Conservation (phyloP, 2,329 filamentous ascomycete genomes). For the Aspergillus neoniger region DNA sequence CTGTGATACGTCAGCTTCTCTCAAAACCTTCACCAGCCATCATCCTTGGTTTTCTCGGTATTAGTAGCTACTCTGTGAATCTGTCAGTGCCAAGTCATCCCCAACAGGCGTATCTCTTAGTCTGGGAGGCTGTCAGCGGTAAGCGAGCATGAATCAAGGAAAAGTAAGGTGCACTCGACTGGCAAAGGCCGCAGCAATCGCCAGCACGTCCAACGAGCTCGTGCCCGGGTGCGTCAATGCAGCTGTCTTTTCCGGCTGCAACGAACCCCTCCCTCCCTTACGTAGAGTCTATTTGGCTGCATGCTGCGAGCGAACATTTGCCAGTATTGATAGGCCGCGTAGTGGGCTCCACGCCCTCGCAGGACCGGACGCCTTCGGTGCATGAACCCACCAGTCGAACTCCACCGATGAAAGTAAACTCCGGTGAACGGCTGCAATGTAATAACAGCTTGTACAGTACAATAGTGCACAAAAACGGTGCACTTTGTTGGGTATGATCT, state of each 20-base stretch:
- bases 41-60: background rate
- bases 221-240: background rate
- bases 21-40: background rate
- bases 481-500: too few species aligned
- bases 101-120: background rate
- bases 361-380: background rate
- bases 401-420: background rate
- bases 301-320: background rate
- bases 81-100: background rate
- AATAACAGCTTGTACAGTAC: background rate
- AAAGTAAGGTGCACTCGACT: background rate
- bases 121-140: background rate
- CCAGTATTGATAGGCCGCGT: constrained; percentile 1
- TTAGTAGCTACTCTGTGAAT: background rate
- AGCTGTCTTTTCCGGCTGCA: background rate
- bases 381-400: background rate
- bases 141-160: background rate
- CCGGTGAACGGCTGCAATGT: background rate
- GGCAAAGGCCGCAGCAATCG: background rate
- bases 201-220: background rate
- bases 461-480: too few species aligned
- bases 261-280: background rate
- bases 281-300: background rate
- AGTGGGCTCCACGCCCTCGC: background rate
- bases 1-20: background rate